phyloP scores from a whole-genome alignment of 768 basidiomycete genomes.

The Dacryopinax spathularia region DNA sequence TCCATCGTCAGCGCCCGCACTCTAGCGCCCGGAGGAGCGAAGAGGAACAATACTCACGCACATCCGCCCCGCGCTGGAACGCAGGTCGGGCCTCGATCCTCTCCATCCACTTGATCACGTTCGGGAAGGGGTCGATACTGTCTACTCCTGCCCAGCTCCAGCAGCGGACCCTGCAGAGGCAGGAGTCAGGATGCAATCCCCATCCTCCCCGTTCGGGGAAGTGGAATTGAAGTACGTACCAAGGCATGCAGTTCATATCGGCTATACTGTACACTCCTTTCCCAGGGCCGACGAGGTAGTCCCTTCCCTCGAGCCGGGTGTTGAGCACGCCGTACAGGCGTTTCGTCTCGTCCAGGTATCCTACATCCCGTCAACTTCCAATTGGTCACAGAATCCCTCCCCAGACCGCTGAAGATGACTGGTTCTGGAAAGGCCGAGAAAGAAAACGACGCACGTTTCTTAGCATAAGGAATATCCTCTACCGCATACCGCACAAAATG shows the following conservation, averaged over 20 bases:
- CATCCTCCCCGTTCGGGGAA: not conserved
- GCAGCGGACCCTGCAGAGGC: not conserved
- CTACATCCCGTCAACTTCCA: not conserved
- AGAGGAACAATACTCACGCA: not conserved
- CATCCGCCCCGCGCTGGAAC: not conserved
- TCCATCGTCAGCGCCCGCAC: too few relatives aligned
- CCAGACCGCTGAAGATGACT: too few relatives aligned
- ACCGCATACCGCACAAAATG: not conserved
- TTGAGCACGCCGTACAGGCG: constrained; percentile 15
- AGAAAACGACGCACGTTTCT: not conserved
- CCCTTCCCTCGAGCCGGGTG: constrained; percentile 10
- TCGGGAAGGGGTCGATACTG: not conserved
- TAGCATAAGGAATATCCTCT: not conserved
- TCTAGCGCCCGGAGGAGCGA: not conserved
- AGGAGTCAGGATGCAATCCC: too few relatives aligned
- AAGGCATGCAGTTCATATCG: constrained; percentile 7
- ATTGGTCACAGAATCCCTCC: too few relatives aligned
- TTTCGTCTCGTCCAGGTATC: constrained; percentile 14
- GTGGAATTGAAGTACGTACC: not conserved
- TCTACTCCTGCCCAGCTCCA: not conserved
- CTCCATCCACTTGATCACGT: not conserved
- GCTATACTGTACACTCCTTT: constrained; percentile 13
- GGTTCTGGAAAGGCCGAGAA: too few relatives aligned
- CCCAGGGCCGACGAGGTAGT: constrained; percentile 13
- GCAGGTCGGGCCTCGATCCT: not conserved